Percentiles rank a stretch among this genome's conserved stretches.
phyloP scores from a whole-genome alignment of 164 flowering plant species.

The Echeveria elegans region DNA sequence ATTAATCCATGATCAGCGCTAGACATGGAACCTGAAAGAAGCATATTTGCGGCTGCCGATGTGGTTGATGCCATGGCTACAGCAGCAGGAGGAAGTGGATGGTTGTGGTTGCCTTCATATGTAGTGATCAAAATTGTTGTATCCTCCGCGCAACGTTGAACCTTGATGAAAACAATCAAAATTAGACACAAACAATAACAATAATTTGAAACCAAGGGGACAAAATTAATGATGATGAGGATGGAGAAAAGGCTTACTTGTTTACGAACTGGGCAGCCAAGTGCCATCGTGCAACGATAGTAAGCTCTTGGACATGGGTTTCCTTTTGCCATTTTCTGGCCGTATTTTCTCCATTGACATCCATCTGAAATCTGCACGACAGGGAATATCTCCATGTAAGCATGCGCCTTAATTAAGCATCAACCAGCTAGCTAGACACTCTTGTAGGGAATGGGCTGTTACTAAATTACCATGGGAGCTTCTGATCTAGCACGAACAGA shows the following conservation, averaged over 20 bases:
- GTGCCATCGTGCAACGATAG: background rate
- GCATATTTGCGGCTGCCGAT: slow-evolving; percentile 63
- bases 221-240: background rate
- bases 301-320: background rate
- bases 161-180: slow-evolving; percentile 22
- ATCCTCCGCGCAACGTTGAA: slow-evolving; percentile 71
- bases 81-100: slow-evolving; percentile 63
- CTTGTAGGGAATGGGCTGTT: too few relatives aligned
- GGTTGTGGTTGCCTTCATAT: slow-evolving; percentile 62
- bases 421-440: background rate
- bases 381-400: too few relatives aligned
- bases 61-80: slow-evolving; percentile 74
- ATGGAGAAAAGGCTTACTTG: background rate
- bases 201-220: background rate
- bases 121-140: slow-evolving; percentile 48
- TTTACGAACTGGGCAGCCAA: background rate
- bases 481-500: background rate
- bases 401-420: background rate
- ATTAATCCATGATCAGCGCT: slow-evolving; percentile 50
- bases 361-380: background rate
- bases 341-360: background rate
- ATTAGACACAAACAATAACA: background rate
- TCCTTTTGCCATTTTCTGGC: background rate
- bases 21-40: slow-evolving; percentile 71
- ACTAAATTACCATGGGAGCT: background rate